phyloP scores from a whole-genome alignment of 768 basidiomycete genomes.

The Asterophora lycoperdoides region DNA sequence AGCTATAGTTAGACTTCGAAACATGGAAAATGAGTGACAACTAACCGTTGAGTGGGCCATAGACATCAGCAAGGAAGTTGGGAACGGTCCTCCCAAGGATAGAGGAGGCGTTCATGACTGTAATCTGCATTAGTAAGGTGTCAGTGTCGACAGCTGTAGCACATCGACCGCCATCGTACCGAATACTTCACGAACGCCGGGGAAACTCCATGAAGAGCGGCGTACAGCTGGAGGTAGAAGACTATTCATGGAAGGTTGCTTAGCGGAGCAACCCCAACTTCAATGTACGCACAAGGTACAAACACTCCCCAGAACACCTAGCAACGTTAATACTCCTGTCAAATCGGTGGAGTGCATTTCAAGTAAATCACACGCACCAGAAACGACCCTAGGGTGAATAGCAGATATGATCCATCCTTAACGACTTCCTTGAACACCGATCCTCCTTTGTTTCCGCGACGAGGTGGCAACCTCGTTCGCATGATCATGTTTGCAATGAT shows the following conservation, averaged over 20 bases:
- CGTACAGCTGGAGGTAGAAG: constrained; percentile 50
- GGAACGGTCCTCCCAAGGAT: constrained; percentile 59
- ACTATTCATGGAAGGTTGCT: constrained; percentile 23
- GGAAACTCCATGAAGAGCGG: constrained; percentile 36
- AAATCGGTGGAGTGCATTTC: background rate
- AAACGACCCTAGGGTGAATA: constrained; percentile 39
- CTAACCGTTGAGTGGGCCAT: constrained; percentile 48
- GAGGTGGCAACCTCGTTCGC: constrained; percentile 36
- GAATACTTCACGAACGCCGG: constrained; percentile 39
- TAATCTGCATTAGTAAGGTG: constrained; percentile 31
- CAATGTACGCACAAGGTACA: constrained; percentile 39
- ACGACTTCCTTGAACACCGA: constrained; percentile 32
- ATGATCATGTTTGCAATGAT: constrained; percentile 40
- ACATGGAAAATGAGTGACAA: constrained; percentile 8
- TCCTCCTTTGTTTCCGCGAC: constrained; percentile 14
- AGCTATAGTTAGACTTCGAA: background rate
- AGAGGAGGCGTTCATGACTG: constrained; percentile 49
- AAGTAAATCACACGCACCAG: constrained; percentile 22
- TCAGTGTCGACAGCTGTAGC: background rate
- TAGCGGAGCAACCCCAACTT: background rate
- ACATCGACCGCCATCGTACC: constrained; percentile 21
- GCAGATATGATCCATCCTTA: constrained; percentile 38
- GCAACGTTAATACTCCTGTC: background rate
- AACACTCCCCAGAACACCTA: constrained; percentile 48
- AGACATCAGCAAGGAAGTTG: constrained; percentile 46